Evolutionary conservation across 2,329 filamentous ascomycete genomes (phyloP).

Genomic region (Escovopsis sp.): DNA sequence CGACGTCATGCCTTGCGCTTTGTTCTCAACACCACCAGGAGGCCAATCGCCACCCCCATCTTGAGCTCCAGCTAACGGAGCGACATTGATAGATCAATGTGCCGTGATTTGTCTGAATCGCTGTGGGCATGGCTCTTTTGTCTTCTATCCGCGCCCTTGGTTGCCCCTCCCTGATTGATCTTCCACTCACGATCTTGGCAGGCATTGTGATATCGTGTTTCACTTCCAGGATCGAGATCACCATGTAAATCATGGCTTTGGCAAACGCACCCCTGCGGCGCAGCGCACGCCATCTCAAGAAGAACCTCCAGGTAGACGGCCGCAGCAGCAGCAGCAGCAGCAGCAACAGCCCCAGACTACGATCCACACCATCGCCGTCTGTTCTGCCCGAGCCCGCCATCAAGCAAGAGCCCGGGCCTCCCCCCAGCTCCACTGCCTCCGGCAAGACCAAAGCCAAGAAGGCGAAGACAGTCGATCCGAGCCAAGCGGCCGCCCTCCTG

Average conservation of each 20-base stretch:
- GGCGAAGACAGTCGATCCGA: background rate
- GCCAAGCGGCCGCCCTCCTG: slow-evolving; percentile 13
- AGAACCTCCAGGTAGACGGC: background rate
- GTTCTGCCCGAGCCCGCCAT: background rate
- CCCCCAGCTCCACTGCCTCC: background rate
- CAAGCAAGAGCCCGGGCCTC: background rate
- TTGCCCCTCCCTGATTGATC: too few relatives aligned
- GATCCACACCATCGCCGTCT: too few relatives aligned
- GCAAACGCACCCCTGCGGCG: slow-evolving; percentile 1
- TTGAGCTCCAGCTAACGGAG: too few relatives aligned
- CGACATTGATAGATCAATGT: too few relatives aligned
- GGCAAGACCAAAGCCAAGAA: background rate
- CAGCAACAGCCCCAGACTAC: background rate
- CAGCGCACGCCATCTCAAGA: slow-evolving; percentile 6
- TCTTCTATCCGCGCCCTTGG: too few relatives aligned
- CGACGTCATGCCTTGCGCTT: background rate
- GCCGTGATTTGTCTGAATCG: too few relatives aligned
- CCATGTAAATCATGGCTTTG: too few relatives aligned
- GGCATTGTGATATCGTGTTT: too few relatives aligned
- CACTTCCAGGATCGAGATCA: too few relatives aligned
- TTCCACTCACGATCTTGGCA: too few relatives aligned
- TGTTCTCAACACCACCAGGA: slow-evolving; percentile 9
- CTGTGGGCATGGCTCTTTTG: too few relatives aligned
- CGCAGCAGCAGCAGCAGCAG: background rate
- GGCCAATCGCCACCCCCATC: slow-evolving; percentile 10